These are phyloP conservation scores for Magnolia officinalis DNA, from an alignment of 164 flowering plant genomes.

Conservation along the genomic window DNA sequence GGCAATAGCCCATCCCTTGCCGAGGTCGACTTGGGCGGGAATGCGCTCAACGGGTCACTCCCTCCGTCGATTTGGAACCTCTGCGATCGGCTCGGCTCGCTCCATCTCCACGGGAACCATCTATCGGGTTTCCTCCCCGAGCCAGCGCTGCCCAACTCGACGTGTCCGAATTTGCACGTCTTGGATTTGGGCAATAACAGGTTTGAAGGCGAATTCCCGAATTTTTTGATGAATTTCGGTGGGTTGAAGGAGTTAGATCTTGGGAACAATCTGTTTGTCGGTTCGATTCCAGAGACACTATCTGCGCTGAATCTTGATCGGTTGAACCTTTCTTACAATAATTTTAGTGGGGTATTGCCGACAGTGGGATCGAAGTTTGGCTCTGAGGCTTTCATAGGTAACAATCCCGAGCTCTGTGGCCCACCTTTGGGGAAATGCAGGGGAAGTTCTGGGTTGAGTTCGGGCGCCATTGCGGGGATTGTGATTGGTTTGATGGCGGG, in stretches of 20 bases:
- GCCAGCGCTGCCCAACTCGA: conserved; percentile 73
- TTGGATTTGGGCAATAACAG: conserved; percentile 75
- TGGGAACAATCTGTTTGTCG: conserved; percentile 56
- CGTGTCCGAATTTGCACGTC: conserved; percentile 50
- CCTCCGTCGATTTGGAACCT: conserved; percentile 94
- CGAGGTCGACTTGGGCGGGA: conserved; percentile 66
- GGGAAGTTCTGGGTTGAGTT: conserved; percentile 57
- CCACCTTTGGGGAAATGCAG: conserved; percentile 55
- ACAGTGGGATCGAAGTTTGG: conserved; percentile 47
- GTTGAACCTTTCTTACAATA: conserved; percentile 83
- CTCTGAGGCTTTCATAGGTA: conserved; percentile 68
- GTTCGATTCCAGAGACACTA: conserved; percentile 54
- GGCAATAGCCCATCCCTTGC: conserved; percentile 76
- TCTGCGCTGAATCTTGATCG: conserved; percentile 47
- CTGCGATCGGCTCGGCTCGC: conserved; percentile 64
- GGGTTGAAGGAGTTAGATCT: conserved; percentile 75
- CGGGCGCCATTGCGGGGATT: conserved; percentile 85
- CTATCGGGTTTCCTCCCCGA: conserved; percentile 66
- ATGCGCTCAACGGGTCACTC: conserved; percentile 54
- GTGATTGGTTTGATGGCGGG: conserved; percentile 92
- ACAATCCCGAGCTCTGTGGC: conserved; percentile 68
- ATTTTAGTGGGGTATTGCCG: conserved; percentile 78
- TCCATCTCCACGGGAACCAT: conserved; percentile 59
- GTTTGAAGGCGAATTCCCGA: conserved; percentile 72
- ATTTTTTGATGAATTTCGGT: conserved; percentile 50